These are phyloP conservation scores for Alternaria tenuissima DNA, from an alignment of 2,329 filamentous ascomycete genomes.

Conservation along the genomic window DNA sequence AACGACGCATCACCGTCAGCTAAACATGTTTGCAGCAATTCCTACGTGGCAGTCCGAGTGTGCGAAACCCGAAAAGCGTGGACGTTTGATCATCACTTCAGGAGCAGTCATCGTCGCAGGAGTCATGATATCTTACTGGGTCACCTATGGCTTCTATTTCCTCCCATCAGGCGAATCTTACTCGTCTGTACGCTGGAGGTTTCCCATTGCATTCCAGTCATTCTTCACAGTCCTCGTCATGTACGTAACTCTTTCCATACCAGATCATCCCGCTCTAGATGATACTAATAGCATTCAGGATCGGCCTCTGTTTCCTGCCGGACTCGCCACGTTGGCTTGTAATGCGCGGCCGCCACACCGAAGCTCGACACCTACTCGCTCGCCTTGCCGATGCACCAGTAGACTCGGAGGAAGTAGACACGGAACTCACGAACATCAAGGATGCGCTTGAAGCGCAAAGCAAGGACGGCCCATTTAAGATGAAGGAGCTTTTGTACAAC, in stretches of 20 bases:
- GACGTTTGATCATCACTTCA: constrained; percentile 49
- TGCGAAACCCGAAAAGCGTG: constrained; percentile 49
- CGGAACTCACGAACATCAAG: constrained; percentile 48
- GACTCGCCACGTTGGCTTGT: constrained; percentile 58
- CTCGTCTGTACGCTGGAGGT: constrained; percentile 21
- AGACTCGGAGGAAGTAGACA: constrained; percentile 40
- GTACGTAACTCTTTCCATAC: background rate
- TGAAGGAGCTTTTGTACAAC: constrained; percentile 52
- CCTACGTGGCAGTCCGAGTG: constrained; percentile 27
- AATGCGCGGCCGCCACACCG: constrained; percentile 56
- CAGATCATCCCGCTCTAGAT: rapidly evolving
- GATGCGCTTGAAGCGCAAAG: constrained; percentile 52
- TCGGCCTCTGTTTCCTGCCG: constrained; percentile 28
- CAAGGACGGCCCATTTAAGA: constrained; percentile 43
- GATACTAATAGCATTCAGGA: constrained; percentile 2
- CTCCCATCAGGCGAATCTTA: constrained; percentile 5
- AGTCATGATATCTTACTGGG: constrained; percentile 49
- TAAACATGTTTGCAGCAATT: constrained; percentile 3
- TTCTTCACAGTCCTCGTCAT: constrained; percentile 20
- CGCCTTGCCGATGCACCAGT: constrained; percentile 13
- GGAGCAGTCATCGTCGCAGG: constrained; percentile 47
- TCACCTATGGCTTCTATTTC: constrained; percentile 46
- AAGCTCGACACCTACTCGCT: constrained; percentile 27
- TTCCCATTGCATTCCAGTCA: constrained; percentile 48
- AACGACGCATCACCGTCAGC: constrained; percentile 19